Evolutionary conservation across 176 grass and related monocot species (phyloP), one percentile per base, ranked within the genome.

Genomic region (Rhynchospora pubera): DNA sequence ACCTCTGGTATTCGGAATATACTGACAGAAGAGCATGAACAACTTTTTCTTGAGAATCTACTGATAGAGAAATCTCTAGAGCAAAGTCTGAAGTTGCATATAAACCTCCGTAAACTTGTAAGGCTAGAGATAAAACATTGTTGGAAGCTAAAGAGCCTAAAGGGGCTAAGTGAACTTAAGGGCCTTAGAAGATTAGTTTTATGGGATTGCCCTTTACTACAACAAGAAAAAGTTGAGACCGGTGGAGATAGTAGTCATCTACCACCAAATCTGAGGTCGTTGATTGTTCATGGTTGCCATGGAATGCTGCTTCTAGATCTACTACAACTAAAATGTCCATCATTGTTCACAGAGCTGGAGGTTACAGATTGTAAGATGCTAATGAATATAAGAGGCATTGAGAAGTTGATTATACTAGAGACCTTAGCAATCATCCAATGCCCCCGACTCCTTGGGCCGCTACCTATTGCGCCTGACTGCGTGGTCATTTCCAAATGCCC

Each of bases 401-500:
- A 3, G 1, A 2, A 0, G 26, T 23, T 85, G 42, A 68, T 0
- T 0, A 44, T 39, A 15, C 57, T 89, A 2, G 78, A 89, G 79
- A 89, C 46, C 61, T 68, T 89, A 1, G 42, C 30, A 52, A 16
- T 89, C n/a, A 1, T 85, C 11, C 74, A 82, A 4, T 89, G 83
- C 1, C 57, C 14, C 62, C 77, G 80, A 34, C 32, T 34, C 1
- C 32, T 34, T 34, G 32, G 32, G 32, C 32, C 32, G 3, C 34
- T 39, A 2, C 34, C 34, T 39, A 39, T 5, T 6, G 6, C 32
- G 73, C 65, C 77, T 0, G 77, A 89, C 74, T 43, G 10, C 9
- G 23, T n/a, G n/a, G n/a, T n/a, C n/a, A n/a, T 89, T 77, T 81
- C 55, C 18, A 48, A 51, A 1, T 89, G 76, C 43, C 83, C 87